A percentile compares a stretch with the other conserved stretches of the same genome.
Evolutionary conservation across 257 asterid genomes (phyloP).

Genomic region (Fraxinus anomala): DNA sequence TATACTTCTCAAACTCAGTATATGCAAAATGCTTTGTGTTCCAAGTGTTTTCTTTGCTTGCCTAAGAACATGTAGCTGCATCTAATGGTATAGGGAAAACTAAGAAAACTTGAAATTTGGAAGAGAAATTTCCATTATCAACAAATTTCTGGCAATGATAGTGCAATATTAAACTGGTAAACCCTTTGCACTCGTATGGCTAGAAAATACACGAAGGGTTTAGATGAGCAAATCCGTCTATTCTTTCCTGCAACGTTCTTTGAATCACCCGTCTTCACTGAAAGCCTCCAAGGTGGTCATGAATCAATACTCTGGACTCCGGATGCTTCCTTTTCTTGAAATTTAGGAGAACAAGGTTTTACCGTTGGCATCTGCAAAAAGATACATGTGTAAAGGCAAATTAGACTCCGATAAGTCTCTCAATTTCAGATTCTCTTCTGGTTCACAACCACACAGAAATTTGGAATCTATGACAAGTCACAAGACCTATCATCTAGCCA

Average conservation of each 20-base stretch:
- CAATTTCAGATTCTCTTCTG: no score
- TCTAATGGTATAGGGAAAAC: no score
- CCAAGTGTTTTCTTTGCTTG: no score
- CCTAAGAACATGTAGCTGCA: no score
- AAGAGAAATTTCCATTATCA: neutral
- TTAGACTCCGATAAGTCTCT: neutral
- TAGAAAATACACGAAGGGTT: neutral
- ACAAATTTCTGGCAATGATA: neutral
- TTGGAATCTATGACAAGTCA: neutral
- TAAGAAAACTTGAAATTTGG: neutral
- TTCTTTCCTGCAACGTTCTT: no score
- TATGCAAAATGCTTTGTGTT: no score
- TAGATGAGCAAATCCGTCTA: no score
- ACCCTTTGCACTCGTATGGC: neutral
- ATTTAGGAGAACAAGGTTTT: slow-evolving; percentile 37
- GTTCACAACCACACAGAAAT: neutral
- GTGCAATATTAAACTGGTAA: no score
- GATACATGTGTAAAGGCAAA: neutral
- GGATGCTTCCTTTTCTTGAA: slow-evolving; percentile 36
- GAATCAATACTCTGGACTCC: no score
- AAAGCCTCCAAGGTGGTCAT: no score
- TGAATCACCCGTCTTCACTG: no score
- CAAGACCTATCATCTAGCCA: neutral
- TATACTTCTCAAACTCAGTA: no score
- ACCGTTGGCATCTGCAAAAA: slow-evolving; percentile 42